Evolutionary conservation across 768 basidiomycete species (phyloP), one percentile per base, ranked within the genome.

Genomic region (Clathrus columnatus): DNA sequence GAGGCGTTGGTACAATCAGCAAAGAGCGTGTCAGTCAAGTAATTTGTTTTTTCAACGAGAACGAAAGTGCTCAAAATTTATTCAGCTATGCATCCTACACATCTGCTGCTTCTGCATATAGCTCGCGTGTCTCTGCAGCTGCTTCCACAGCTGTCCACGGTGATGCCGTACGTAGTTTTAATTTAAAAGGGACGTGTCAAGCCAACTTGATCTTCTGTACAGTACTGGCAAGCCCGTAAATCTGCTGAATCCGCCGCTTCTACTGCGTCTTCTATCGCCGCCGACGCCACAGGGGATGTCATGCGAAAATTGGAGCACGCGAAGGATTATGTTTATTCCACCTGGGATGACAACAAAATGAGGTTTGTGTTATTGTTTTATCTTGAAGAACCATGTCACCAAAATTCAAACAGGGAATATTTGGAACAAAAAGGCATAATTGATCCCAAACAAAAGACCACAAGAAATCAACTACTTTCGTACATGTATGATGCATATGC

Each of bases 261-360:
- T 26, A 56, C 61, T 26, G 44, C 44, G 14, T 62, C 67, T 21
- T 70, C 68, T 16, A 58, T 75, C 1, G 73, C 70, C 14, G 72
- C 80, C 0, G 77, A 81, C 57, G 80, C 83, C 2, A 80, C 83
- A 0, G 69, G 75, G 16, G 74, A 77, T 1, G 79, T 73, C 8
- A 68, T 67, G 7, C 70, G 73, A 21, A 71, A 70, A 24, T 66
- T 91, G 20, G 86, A 93, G 59, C 80, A 87, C 57, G 68, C 82
- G 27, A 89, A 83, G 66, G 93, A 97, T 67, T 94, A 92, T 61
- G 70, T 93, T 17, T 95, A 87, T 68, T 91, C 87, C 0, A 80
- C 86, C 0, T 96, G 95, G 95, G 83, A 87, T 54, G 90, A 94
- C 61, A 84, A 75, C 62, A 75, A 76, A 60, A 69, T 97, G 47